These are phyloP conservation scores for Mycogone perniciosa DNA, from an alignment of 2,329 filamentous ascomycete species.

Conservation along the genomic window DNA sequence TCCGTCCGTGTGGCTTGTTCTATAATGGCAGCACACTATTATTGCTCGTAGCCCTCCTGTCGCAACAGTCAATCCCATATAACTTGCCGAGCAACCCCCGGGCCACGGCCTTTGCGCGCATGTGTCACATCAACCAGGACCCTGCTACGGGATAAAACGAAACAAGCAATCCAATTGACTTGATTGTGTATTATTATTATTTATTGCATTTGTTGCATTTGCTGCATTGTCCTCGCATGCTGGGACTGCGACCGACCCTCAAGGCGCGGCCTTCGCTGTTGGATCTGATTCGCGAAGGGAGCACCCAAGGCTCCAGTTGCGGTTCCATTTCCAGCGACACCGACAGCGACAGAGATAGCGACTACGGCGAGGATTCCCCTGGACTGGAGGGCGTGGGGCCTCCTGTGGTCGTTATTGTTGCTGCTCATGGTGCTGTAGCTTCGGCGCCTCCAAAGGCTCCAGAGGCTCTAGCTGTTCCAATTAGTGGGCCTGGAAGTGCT, in stretches of 20 bases:
- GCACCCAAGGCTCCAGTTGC: slow-evolving; percentile 22
- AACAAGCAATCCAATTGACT: neutral
- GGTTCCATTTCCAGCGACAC: slow-evolving; percentile 12
- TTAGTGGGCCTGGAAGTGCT: neutral
- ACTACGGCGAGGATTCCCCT: slow-evolving; percentile 2
- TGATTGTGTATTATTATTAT: neutral
- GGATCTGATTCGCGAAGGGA: slow-evolving; percentile 39
- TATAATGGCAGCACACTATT: no score
- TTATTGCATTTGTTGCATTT: neutral
- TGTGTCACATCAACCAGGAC: no score
- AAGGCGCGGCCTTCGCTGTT: slow-evolving; percentile 48
- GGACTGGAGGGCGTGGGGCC: neutral
- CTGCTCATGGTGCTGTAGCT: neutral
- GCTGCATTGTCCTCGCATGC: slow-evolving; percentile 33
- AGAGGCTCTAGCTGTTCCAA: neutral
- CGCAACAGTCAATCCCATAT: neutral
- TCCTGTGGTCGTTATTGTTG: neutral
- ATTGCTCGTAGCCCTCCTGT: no score
- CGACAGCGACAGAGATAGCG: slow-evolving; percentile 10
- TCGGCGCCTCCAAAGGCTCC: neutral
- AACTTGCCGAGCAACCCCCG: neutral
- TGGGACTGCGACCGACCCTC: slow-evolving; percentile 44
- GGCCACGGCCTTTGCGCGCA: neutral
- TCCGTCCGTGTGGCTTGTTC: neutral
- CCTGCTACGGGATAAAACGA: neutral